Base-by-base conservation (phyloP, 768 basidiomycete genomes). In the Mycena kentingensis region DNA sequence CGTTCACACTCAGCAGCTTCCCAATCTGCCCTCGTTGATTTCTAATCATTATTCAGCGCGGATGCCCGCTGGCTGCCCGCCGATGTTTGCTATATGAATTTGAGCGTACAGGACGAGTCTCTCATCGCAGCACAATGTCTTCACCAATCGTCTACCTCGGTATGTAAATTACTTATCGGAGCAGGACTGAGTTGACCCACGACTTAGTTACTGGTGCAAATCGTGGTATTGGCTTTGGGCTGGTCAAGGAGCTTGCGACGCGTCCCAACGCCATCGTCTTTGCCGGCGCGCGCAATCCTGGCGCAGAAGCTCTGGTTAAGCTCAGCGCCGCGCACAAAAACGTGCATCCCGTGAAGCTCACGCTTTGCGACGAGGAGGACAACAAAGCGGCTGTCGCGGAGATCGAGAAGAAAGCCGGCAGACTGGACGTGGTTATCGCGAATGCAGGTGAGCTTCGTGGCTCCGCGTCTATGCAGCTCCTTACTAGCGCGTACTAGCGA, bases 121-220 rank as follows among this genome's bases (percentile, higher is more conserved):
- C n/a, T n/a, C n/a, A n/a, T n/a, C n/a, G n/a, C n/a, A n/a, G n/a
- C n/a, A n/a, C n/a, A n/a, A n/a, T n/a, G n/a, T n/a, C n/a, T n/a
- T n/a, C n/a, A n/a, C n/a, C n/a, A n/a, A n/a, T n/a, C n/a, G n/a
- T n/a, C n/a, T n/a, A n/a, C n/a, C n/a, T n/a, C n/a, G n/a, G n/a
- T n/a, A n/a, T n/a, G n/a, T n/a, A n/a, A n/a, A n/a, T n/a, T n/a
- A n/a, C n/a, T n/a, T n/a, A n/a, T n/a, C n/a, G n/a, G n/a, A n/a
- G n/a, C n/a, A n/a, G n/a, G n/a, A n/a, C n/a, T n/a, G n/a, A n/a
- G n/a, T n/a, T n/a, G n/a, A n/a, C n/a, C n/a, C n/a, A n/a, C n/a
- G n/a, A n/a, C n/a, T n/a, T n/a, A 43, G 46, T 45, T 22, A 22
- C 51, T 18, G 51, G 43, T 18, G 42, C 51, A n/a, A 52, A 52